These are phyloP conservation scores for Dicorynia guianensis DNA, from an alignment of 306 rosid species.

Conservation along the genomic window DNA sequence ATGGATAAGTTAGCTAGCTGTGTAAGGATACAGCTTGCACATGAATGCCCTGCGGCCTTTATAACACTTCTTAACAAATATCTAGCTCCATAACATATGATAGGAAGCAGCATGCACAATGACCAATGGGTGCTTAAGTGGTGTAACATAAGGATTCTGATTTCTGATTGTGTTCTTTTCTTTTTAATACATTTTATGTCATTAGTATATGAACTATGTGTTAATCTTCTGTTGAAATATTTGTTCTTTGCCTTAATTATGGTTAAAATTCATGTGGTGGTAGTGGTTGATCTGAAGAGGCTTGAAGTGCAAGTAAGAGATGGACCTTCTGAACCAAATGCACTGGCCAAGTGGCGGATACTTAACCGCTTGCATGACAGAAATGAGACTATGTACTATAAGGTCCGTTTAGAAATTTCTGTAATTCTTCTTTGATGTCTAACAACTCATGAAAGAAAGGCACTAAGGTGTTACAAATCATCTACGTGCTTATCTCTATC, in stretches of 20 bases:
- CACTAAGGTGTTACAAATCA: neutral
- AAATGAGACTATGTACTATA: slow-evolving; percentile 97
- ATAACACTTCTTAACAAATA: too few species aligned
- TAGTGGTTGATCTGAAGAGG: slow-evolving; percentile 94
- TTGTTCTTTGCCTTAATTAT: neutral
- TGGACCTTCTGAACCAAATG: slow-evolving; percentile 97
- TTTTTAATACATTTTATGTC: slow-evolving; percentile 13
- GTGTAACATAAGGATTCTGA: slow-evolving; percentile 25
- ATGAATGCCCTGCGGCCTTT: too few species aligned
- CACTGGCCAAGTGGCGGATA: slow-evolving; percentile 98
- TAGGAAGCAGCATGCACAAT: slow-evolving; percentile 11
- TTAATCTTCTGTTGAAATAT: neutral
- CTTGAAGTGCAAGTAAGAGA: slow-evolving; percentile 96
- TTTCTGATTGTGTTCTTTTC: neutral
- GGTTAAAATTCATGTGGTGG: slow-evolving; percentile 31
- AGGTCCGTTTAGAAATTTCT: slow-evolving; percentile 58
- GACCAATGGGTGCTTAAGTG: neutral
- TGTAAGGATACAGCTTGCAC: too few species aligned
- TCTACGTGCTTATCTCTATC: slow-evolving; percentile 17
- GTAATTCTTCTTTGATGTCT: slow-evolving; percentile 28
- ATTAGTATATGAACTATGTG: neutral
- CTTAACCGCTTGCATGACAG: slow-evolving; percentile 96
- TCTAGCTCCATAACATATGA: neutral
- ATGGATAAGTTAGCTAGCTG: too few species aligned
- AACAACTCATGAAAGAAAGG: slow-evolving; percentile 25